Conservation (phyloP, 257 asterid genomes). For the Jasminum sambac region DNA sequence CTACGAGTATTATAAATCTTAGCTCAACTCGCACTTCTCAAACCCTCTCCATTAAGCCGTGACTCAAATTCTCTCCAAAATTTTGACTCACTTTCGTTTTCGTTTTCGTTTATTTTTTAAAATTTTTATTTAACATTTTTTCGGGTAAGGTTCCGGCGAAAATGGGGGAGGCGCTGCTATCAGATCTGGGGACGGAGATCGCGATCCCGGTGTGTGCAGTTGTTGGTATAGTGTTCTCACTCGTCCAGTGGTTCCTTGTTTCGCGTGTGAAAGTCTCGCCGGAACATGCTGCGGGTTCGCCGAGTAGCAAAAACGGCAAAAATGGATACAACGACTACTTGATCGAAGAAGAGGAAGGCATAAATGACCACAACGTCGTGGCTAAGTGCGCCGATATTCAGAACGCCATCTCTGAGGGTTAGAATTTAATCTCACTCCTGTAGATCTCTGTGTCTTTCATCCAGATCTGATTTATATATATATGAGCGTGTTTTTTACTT, state of each 20-base stretch:
- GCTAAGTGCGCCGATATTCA: conserved; percentile 87
- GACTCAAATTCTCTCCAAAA: neutral
- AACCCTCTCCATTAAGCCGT: conserved; percentile 25
- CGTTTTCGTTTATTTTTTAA: neutral
- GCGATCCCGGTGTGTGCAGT: conserved; percentile 73
- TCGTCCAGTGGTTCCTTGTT: conserved; percentile 70
- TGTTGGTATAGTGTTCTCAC: conserved; percentile 68
- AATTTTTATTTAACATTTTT: neutral
- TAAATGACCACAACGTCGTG: conserved; percentile 63
- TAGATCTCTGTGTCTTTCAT: conserved; percentile 27
- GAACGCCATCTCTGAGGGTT: conserved; percentile 83
- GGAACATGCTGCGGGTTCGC: conserved; percentile 28
- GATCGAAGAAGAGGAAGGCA: conserved; percentile 92
- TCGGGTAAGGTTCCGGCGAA: conserved; percentile 26
- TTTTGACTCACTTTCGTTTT: neutral
- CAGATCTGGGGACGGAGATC: conserved; percentile 73
- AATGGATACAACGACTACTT: conserved; percentile 63
- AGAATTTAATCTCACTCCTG: conserved; percentile 18
- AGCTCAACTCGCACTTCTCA: conserved; percentile 11
- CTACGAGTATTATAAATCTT: conserved; percentile 28
- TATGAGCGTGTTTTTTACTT: neutral
- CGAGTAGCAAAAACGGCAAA: conserved; percentile 37
- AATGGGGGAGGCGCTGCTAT: conserved; percentile 53
- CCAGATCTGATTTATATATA: conserved; percentile 32
- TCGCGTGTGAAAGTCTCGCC: conserved; percentile 65